Evolutionary conservation across 2,329 filamentous ascomycete genomes (phyloP), one percentile per base, ranked within the genome.

Genomic region (Aspergillus sp.): DNA sequence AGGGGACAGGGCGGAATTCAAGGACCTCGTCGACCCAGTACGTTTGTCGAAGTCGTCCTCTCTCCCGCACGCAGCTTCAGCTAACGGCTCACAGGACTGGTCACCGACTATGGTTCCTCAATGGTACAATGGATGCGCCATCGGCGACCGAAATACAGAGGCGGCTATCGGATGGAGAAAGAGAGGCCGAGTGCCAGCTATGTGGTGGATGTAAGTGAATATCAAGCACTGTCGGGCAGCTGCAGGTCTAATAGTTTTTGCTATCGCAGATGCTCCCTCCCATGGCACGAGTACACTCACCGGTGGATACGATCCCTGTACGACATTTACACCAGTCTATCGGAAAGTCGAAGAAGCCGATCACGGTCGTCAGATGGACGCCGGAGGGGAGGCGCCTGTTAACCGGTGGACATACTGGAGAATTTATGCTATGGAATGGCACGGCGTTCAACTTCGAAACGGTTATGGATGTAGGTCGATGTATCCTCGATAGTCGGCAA

Each of bases 401-500:
- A 71, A 98, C 95, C 0, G 95, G 92, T 20, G 96, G 93, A 0
- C 96, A 92, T 64, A 98, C 93, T 72, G 95, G 95, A 69, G 95
- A 99, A 73, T 99, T 99, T 69, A 99, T 96, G 39, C 78, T 99
- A 3, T 99, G 95, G 95, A 99, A 99, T 73, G 95, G 95, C 62
- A 98, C 93, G 43, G 93, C 92, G 22, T 99, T 99, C 83, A 98
- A 99, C 75, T 99, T 99, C 68, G 95, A 99, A 78, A 98, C 95
- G 3, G 97, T 99, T 26, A 97, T 97, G 90, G 93, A 96, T 74
- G 79, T 81, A 64, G 53, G 76, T 60, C n/a, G 71, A 39, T 34
- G 15, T 11, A 30, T 42, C 7, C 2, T 9, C 4, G 5, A 24
- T 41, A 38, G 26, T n/a, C 9, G 2, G 30, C 41, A 26, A 8